These are phyloP conservation scores for Starmerella vaccinii DNA, from an alignment of 805 yeast genomes.

Conservation along the genomic window DNA sequence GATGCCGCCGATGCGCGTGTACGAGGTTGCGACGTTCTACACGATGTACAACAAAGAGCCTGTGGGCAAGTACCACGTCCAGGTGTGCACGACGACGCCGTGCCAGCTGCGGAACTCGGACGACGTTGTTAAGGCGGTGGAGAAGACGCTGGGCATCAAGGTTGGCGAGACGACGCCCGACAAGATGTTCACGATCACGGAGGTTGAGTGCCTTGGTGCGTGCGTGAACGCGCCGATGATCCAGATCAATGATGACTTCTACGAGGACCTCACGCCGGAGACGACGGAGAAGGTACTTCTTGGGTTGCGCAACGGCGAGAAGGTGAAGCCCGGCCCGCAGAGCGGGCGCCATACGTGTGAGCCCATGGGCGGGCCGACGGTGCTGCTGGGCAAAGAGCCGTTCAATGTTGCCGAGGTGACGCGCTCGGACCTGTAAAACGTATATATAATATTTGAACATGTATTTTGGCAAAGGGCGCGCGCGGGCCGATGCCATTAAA, in stretches of 20 bases:
- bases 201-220: constrained; percentile 86
- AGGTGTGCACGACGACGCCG: constrained; percentile 83
- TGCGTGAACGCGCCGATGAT: constrained; percentile 88
- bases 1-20: constrained; percentile 90
- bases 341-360: constrained; percentile 61
- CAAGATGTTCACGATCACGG: constrained; percentile 67
- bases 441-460: too few relatives aligned
- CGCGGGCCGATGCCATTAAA: too few relatives aligned
- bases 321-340: constrained; percentile 59
- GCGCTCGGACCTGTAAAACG: constrained; percentile 38
- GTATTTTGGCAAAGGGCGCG: too few relatives aligned
- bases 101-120: constrained; percentile 80
- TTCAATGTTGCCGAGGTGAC: constrained; percentile 59
- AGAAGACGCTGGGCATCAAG: constrained; percentile 47
- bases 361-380: constrained; percentile 61
- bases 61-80: constrained; percentile 73
- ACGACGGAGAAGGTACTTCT: constrained; percentile 51
- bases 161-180: constrained; percentile 74
- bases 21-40: constrained; percentile 85
- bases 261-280: constrained; percentile 69
- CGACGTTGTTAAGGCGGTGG: constrained; percentile 61
- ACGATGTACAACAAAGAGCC: constrained; percentile 84
- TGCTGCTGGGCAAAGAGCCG: constrained; percentile 51
- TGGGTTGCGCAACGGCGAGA: constrained; percentile 53
- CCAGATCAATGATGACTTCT: constrained; percentile 71